Evolutionary conservation across 257 asterid species (phyloP), one percentile per base, ranked within the genome.

Genomic region (Linaria vulgaris): DNA sequence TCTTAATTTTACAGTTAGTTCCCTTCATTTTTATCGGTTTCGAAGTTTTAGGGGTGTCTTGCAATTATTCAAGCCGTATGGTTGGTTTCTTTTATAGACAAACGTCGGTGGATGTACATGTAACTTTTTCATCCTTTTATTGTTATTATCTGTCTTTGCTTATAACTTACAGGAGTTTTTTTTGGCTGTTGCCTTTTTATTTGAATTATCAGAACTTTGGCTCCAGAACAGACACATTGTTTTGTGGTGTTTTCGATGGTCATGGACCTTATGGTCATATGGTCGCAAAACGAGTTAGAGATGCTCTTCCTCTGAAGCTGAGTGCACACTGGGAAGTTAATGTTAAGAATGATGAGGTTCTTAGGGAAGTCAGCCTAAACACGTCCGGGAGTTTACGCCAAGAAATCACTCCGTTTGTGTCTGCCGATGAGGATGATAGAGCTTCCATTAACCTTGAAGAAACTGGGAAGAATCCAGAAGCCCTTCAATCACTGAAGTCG

Each of bases 231-330:
- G 98, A 88, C 78, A 86, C 95, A 0, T 82, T 91, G 46, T 86
- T 91, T 80, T 91, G 98, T 75, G 96, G 98, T 54, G 92, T 91
- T 31, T 91, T 91, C 67, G 96, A 86, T 73, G 98, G 95, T 12
- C 96, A 91, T 10, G 98, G 96, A 49, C 98, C 98, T 22, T 79
- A 80, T 3, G 96, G 98, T 58, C 98, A 91, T 74, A 53, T 88
- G 92, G 98, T 91, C 56, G 96, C 98, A 15, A 91, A 72, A 74
- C 79, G 85, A 66, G 98, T 91, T 41, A 73, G 96, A 77, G 98
- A 91, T 77, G 78, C 85, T 63, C 96, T 91, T 69, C 98, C 96
- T 17, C 73, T 79, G 77, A 88, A 82, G 66, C 80, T 91, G 70
- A 83, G 89, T 70, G 76, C 96, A 30, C 84, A 83, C 39, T 86